Conservation (phyloP, 345 rosid species). For the Eutrema yunnanense region DNA sequence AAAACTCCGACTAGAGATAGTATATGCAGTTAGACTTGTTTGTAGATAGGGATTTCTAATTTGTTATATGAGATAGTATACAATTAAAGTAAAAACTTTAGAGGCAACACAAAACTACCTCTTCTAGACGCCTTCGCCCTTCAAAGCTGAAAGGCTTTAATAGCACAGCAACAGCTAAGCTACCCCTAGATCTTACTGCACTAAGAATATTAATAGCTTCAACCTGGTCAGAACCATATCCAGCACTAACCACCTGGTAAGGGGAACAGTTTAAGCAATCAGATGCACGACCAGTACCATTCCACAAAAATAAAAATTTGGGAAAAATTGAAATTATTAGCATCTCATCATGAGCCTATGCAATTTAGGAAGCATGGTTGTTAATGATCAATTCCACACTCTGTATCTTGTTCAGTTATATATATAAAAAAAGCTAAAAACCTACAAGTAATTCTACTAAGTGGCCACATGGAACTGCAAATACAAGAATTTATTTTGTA, state of each 20-base stretch:
- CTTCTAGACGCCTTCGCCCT: conserved; percentile 76
- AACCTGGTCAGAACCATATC: conserved; percentile 65
- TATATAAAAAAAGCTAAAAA: background rate
- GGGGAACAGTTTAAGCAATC: conserved; percentile 2
- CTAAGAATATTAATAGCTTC: conserved; percentile 60
- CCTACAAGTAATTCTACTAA: background rate
- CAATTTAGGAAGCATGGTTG: background rate
- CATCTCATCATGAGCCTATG: background rate
- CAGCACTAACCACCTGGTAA: conserved; percentile 69
- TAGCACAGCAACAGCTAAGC: conserved; percentile 58
- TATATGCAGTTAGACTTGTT: background rate
- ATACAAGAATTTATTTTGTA: background rate
- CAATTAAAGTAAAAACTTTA: background rate
- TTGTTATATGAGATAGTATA: background rate
- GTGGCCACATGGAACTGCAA: background rate
- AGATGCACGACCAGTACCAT: background rate
- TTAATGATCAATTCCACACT: background rate
- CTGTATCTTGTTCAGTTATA: background rate
- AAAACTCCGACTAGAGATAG: background rate
- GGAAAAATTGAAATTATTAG: background rate
- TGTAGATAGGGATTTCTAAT: background rate
- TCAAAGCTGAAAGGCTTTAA: conserved; percentile 91
- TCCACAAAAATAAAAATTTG: background rate
- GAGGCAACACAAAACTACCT: conserved; percentile 41
- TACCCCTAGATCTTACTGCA: conserved; percentile 43